These are phyloP conservation scores for Suillus lakei DNA, from an alignment of 768 basidiomycete genomes.

Conservation along the genomic window DNA sequence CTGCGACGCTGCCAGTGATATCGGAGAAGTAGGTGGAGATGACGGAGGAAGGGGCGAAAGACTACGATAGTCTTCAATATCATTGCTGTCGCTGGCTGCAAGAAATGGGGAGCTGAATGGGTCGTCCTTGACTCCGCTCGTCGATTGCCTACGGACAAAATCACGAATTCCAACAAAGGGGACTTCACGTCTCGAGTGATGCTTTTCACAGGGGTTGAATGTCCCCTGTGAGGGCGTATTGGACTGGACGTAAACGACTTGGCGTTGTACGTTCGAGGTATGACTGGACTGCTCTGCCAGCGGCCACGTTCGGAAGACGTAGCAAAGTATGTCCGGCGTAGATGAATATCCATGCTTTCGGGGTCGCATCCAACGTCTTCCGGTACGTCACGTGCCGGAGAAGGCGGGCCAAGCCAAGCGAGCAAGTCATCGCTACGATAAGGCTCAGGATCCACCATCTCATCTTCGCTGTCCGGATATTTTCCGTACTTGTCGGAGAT, in stretches of 20 bases:
- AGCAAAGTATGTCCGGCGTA: slow-evolving; percentile 56
- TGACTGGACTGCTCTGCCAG: slow-evolving; percentile 58
- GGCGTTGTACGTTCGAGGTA: slow-evolving; percentile 24
- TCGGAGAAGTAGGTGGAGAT: slow-evolving; percentile 50
- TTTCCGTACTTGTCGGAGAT: background rate
- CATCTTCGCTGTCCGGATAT: background rate
- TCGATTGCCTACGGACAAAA: slow-evolving; percentile 8
- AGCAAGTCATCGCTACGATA: background rate
- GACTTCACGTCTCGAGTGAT: background rate
- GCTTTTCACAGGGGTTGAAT: slow-evolving; percentile 29
- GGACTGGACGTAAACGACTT: slow-evolving; percentile 19
- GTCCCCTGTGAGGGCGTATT: slow-evolving; percentile 22
- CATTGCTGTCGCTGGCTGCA: slow-evolving; percentile 20
- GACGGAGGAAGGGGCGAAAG: slow-evolving; percentile 42
- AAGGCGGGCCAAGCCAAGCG: background rate
- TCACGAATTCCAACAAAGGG: slow-evolving; percentile 14
- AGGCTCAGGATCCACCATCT: background rate
- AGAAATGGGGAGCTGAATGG: slow-evolving; percentile 2
- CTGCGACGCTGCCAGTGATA: slow-evolving; percentile 42
- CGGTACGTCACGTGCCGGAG: background rate
- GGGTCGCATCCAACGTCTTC: slow-evolving; percentile 34
- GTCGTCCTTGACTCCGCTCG: slow-evolving; percentile 7
- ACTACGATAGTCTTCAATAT: slow-evolving; percentile 20
- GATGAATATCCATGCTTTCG: slow-evolving; percentile 37
- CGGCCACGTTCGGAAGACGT: slow-evolving; percentile 63